phyloP scores from a whole-genome alignment of 2,329 filamentous ascomycete genomes.

The Fusarium nelsonii region DNA sequence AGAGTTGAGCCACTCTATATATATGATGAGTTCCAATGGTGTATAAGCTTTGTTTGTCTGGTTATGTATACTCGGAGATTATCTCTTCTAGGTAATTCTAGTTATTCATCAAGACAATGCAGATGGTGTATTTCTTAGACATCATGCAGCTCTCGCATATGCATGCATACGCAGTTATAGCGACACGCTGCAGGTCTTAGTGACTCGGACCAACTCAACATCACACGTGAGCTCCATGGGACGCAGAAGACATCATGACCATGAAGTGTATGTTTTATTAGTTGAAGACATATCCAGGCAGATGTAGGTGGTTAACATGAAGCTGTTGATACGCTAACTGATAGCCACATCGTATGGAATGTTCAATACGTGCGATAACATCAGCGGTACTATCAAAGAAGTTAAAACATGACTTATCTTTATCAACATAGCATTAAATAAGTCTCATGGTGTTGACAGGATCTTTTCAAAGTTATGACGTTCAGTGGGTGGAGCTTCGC shows the following conservation, averaged over 20 bases:
- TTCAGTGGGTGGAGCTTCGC: slow-evolving; percentile 26
- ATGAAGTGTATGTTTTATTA: background rate
- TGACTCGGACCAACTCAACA: background rate
- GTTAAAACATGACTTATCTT: too few species aligned
- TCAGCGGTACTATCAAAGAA: background rate
- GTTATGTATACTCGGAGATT: too few species aligned
- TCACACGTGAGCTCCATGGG: background rate
- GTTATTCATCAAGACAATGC: slow-evolving; percentile 14
- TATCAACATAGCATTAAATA: background rate
- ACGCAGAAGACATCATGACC: background rate
- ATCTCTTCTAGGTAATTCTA: too few species aligned
- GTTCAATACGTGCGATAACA: background rate
- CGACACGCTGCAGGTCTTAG: slow-evolving; percentile 15
- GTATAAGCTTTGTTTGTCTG: background rate
- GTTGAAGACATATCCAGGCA: background rate
- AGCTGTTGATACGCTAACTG: background rate
- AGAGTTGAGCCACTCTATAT: background rate
- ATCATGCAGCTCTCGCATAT: slow-evolving; percentile 22
- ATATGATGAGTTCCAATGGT: background rate
- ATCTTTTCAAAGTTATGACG: slow-evolving; percentile 23
- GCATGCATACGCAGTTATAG: slow-evolving; percentile 19
- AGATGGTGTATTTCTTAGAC: slow-evolving; percentile 16
- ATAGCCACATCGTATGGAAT: background rate
- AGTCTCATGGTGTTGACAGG: background rate
- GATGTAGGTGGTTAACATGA: background rate